Conservation (phyloP, 805 yeast genomes). For the Barnettozyma vustinii region DNA sequence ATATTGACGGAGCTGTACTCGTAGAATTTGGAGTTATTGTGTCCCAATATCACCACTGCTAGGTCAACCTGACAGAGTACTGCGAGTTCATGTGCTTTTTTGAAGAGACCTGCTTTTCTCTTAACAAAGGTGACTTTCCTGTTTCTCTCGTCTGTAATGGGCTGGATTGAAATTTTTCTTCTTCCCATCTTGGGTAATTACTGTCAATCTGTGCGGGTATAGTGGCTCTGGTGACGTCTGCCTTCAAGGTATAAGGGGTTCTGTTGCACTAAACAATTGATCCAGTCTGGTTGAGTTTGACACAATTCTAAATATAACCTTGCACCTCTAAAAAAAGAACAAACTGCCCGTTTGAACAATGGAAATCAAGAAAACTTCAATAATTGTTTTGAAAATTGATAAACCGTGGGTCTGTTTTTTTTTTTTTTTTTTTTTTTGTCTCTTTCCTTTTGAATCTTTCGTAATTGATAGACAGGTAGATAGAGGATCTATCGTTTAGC, state of each 20-base stretch:
- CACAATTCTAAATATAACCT: slow-evolving; percentile 12
- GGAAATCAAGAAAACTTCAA: background rate
- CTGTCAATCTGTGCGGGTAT: no score
- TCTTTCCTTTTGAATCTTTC: no score
- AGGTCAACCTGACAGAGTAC: slow-evolving; percentile 90
- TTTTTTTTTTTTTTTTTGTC: no score
- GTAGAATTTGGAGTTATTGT: slow-evolving; percentile 68
- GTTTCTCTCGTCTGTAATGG: slow-evolving; percentile 85
- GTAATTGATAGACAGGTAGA: no score
- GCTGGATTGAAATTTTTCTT: slow-evolving; percentile 91
- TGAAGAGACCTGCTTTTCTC: slow-evolving; percentile 90
- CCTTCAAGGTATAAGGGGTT: no score
- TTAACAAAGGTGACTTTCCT: slow-evolving; percentile 84
- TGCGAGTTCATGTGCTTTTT: slow-evolving; percentile 56
- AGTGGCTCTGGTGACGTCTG: no score
- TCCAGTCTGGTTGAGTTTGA: slow-evolving; percentile 6
- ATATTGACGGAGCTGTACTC: slow-evolving; percentile 77
- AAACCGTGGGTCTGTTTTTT: background rate
- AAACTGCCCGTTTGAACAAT: background rate
- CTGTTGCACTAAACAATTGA: no score
- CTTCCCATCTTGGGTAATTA: slow-evolving; percentile 74
- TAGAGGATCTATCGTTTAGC: no score
- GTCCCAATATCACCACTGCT: slow-evolving; percentile 83
- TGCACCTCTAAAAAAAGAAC: slow-evolving; percentile 8
- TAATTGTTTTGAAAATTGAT: no score